phyloP scores from a whole-genome alignment of 208 protist species.

The Acanthamoeba healyi region DNA sequence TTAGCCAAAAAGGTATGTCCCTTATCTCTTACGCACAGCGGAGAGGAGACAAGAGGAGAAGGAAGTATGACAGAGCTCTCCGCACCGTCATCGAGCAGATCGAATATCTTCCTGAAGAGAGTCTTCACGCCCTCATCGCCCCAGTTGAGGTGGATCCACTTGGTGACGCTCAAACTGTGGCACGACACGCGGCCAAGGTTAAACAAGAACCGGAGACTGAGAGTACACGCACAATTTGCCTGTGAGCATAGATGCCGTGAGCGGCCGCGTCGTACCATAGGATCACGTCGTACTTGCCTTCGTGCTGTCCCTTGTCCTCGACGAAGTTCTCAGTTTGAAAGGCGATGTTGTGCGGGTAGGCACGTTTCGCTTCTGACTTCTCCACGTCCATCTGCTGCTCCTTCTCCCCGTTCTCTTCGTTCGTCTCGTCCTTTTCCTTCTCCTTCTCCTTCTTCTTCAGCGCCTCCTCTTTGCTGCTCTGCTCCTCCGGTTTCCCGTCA shows the following conservation, averaged over 20 bases:
- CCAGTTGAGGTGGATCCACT: slow-evolving; percentile 89
- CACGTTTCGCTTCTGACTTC: background rate
- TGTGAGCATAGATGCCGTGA: background rate
- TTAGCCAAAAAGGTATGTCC: too few relatives aligned
- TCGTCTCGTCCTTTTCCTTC: background rate
- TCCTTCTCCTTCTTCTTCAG: slow-evolving; percentile 56
- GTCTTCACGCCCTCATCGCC: slow-evolving; percentile 84
- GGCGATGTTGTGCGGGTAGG: slow-evolving; percentile 73
- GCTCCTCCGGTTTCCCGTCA: slow-evolving; percentile 18
- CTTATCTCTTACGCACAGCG: too few relatives aligned
- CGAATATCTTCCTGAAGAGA: slow-evolving; percentile 82
- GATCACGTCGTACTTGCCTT: slow-evolving; percentile 37
- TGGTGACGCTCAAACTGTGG: slow-evolving; percentile 86
- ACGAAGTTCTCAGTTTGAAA: slow-evolving; percentile 77
- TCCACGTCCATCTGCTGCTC: background rate
- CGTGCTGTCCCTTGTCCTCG: slow-evolving; percentile 32
- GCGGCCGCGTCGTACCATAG: slow-evolving; percentile 42
- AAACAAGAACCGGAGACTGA: background rate
- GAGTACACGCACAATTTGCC: too few relatives aligned
- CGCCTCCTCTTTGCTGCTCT: background rate
- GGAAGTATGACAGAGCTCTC: background rate
- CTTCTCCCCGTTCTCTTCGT: background rate
- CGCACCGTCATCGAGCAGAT: slow-evolving; percentile 68
- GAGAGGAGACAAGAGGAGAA: background rate
- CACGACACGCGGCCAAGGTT: too few relatives aligned